Base-by-base conservation (phyloP, 139 green algal genomes). In the Micromonas commoda region DNA sequence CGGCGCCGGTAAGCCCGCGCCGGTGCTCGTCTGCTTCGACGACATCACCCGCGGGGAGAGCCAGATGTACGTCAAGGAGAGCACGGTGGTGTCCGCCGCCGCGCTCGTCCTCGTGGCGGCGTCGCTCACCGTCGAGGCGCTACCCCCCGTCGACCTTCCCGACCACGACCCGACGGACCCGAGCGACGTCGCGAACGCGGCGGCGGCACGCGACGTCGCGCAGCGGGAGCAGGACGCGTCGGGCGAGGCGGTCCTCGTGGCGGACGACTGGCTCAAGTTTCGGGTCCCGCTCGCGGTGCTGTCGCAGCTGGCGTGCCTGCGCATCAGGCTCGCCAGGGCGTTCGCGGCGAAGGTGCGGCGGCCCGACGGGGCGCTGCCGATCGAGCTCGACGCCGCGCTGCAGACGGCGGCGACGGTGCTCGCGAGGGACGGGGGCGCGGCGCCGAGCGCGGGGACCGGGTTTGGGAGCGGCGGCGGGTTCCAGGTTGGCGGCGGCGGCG, bases 221-320 rank as follows among this genome's bases (percentile, higher is more conserved):
- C 45, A 57, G 45, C 9, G 9, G 45, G 45, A 9, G 45, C 45
- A 57, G 45, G 45, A 57, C 45, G 45, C 45, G 9, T 9, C 45
- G 45, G 16, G 16, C 45, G 28, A 70, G 54, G 72, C 54, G 20
- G 29, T 78, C 1, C 53, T 78, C 16, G 53, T 70, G 39, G 39
- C 38, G 32, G 72, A 78, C 72, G 72, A 78, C 53, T 78, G 72
- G 72, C 34, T 78, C 16, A 33, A 23, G 3, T 78, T 78, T 29
- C 72, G 72, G 6, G 72, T 78, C 1, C 72, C 72, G 23, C 33
- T 78, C 9, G 20, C 33, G 2, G 52, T 28, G 26, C 26, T 78
- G 26, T 35, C 72, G 4, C 72, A 78, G 5, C 26, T 78, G 0
- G 34, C 52, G 16, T 45, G 23, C 1, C 6, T 78, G n/a, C 39